phyloP scores from a whole-genome alignment of 2,329 filamentous ascomycete genomes.

The Nannizziopsis arthrosporioides region DNA sequence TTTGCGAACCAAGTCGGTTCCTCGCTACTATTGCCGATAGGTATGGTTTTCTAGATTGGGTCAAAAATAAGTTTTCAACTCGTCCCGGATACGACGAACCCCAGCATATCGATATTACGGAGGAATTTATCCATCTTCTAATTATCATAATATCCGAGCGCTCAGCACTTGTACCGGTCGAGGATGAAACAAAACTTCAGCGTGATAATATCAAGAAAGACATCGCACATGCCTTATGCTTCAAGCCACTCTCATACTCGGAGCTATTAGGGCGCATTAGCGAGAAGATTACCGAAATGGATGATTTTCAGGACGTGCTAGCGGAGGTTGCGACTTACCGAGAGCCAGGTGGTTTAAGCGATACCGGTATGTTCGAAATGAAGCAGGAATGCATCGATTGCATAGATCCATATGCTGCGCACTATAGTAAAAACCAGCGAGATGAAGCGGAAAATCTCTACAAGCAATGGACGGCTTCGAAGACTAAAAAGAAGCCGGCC shows the following conservation, averaged over 20 bases:
- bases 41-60: conserved; percentile 79
- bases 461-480: conserved; percentile 75
- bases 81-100: conserved; percentile 67
- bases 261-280: conserved; percentile 77
- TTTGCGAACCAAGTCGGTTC: conserved; percentile 71
- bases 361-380: conserved; percentile 88
- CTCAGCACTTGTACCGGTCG: conserved; percentile 49
- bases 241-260: conserved; percentile 89
- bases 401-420: conserved; percentile 88
- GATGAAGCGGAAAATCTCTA: conserved; percentile 90
- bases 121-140: conserved; percentile 89
- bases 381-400: conserved; percentile 75
- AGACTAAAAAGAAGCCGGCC: conserved; percentile 64
- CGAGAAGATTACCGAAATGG: conserved; percentile 78
- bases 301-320: conserved; percentile 74
- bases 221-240: conserved; percentile 86
- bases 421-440: conserved; percentile 93
- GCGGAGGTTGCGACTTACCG: conserved; percentile 83
- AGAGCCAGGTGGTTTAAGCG: conserved; percentile 77
- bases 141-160: conserved; percentile 86
- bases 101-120: conserved; percentile 83
- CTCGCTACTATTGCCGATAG: conserved; percentile 83
- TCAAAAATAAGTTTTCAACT: conserved; percentile 67
- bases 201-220: conserved; percentile 70
- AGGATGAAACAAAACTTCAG: conserved; percentile 40